Conservation (phyloP, 345 rosid species). For the Diplotaxis tenuifolia region DNA sequence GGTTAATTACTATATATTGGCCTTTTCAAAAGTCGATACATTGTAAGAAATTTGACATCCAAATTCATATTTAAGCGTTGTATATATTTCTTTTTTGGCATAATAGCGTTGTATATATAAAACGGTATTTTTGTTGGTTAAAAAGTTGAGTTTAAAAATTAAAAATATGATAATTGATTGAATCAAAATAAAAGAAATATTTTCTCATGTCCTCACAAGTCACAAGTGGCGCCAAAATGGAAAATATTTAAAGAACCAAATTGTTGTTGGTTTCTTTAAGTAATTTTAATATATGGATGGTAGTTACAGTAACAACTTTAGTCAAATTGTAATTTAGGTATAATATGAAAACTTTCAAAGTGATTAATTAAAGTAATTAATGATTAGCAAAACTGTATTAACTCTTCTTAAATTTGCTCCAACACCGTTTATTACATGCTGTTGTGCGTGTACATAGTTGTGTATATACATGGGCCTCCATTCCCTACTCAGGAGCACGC, state of each 20-base stretch:
- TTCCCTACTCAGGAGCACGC: background rate
- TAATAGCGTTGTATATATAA: background rate
- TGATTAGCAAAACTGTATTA: slow-evolving; percentile 21
- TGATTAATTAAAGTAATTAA: slow-evolving; percentile 13
- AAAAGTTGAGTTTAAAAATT: background rate
- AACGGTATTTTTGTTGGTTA: background rate
- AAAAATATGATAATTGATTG: background rate
- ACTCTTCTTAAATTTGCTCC: slow-evolving; percentile 9
- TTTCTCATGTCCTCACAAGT: background rate
- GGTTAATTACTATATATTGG: background rate
- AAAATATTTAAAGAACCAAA: background rate
- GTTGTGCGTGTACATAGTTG: background rate
- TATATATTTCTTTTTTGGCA: background rate
- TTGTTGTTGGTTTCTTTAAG: background rate
- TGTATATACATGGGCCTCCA: slow-evolving; percentile 12
- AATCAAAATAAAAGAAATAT: background rate
- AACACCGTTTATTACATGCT: slow-evolving; percentile 1
- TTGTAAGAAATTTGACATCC: background rate
- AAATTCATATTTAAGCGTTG: background rate
- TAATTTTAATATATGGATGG: background rate
- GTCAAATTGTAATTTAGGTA: slow-evolving; percentile 5
- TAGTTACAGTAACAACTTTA: slow-evolving; percentile 19
- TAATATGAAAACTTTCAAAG: background rate
- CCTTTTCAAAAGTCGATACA: background rate
- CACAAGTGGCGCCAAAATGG: background rate